Evolutionary conservation across 2,329 filamentous ascomycete genomes (phyloP).

Genomic region (Magnaporthiopsis incrustans): DNA sequence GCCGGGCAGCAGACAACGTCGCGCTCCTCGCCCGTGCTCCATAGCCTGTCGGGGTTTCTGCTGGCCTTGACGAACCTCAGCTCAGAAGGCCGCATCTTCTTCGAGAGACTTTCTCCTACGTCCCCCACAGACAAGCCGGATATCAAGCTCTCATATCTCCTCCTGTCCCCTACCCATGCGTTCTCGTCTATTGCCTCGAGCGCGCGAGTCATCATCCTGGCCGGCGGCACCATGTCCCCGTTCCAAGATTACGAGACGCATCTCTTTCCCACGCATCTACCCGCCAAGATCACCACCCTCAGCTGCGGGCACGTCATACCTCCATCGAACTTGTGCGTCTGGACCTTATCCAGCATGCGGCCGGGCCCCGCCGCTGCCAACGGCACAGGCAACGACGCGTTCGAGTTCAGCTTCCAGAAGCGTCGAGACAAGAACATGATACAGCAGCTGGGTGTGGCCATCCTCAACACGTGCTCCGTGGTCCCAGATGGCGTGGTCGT

Average conservation of each 20-base stretch:
- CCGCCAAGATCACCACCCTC: slow-evolving; percentile 62
- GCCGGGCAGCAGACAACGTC: slow-evolving; percentile 23
- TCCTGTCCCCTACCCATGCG: slow-evolving; percentile 84
- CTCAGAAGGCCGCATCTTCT: slow-evolving; percentile 59
- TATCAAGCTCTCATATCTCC: slow-evolving; percentile 69
- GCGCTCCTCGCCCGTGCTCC: slow-evolving; percentile 48
- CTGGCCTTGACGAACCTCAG: slow-evolving; percentile 80
- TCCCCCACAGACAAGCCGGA: slow-evolving; percentile 23
- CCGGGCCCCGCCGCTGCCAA: slow-evolving; percentile 18
- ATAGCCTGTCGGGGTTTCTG: slow-evolving; percentile 56
- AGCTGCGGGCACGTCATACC: slow-evolving; percentile 96
- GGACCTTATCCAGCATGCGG: slow-evolving; percentile 49
- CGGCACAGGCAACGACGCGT: slow-evolving; percentile 33
- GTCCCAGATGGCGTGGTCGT: slow-evolving; percentile 87
- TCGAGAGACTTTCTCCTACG: slow-evolving; percentile 34
- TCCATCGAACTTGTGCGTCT: slow-evolving; percentile 68
- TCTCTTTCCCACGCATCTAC: slow-evolving; percentile 67
- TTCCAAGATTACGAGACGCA: slow-evolving; percentile 85
- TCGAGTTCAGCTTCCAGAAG: slow-evolving; percentile 84
- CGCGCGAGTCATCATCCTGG: slow-evolving; percentile 80
- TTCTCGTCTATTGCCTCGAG: slow-evolving; percentile 82
- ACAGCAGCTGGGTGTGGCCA: slow-evolving; percentile 61
- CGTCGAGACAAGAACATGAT: slow-evolving; percentile 64
- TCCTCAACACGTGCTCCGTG: slow-evolving; percentile 62
- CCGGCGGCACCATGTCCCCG: slow-evolving; percentile 95